Evolutionary conservation across 2,329 filamentous ascomycete species (phyloP).

Genomic region (Arthroderma sp.): DNA sequence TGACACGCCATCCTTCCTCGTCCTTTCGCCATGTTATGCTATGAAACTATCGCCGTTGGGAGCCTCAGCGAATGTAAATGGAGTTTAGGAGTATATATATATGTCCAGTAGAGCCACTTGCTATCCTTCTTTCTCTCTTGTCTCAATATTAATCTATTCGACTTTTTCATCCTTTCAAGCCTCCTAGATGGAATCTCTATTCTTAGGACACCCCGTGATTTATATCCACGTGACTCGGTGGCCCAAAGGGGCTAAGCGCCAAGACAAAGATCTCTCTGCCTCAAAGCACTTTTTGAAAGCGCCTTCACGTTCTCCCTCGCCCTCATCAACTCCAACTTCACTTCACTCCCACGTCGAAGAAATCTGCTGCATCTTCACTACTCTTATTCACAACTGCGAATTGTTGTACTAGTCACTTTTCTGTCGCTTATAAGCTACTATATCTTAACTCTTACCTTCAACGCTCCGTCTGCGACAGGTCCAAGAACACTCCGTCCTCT

Average conservation of each 20-base stretch:
- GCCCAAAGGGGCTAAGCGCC: not conserved
- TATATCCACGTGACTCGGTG: not conserved
- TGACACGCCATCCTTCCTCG: not conserved
- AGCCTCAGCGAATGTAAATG: not conserved
- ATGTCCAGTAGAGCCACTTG: not conserved
- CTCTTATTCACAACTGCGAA: not conserved
- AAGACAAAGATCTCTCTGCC: not conserved
- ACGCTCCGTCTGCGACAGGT: not conserved
- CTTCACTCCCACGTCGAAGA: not conserved
- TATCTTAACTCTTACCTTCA: not conserved
- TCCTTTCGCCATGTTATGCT: not conserved
- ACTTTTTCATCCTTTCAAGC: no score
- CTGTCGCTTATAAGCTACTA: not conserved
- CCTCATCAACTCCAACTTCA: constrained; percentile 3
- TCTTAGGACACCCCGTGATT: no score
- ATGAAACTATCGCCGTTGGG: not conserved
- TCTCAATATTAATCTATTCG: no score
- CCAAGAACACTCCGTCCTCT: not conserved
- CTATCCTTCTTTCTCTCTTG: no score
- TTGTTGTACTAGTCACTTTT: not conserved
- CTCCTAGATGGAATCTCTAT: no score
- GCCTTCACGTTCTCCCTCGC: not conserved
- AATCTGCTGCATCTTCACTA: constrained; percentile 11
- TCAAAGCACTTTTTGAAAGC: not conserved
- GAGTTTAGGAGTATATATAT: not conserved